Base-by-base conservation (phyloP, 1,139 yeast genomes). In the Taphrina populina region DNA sequence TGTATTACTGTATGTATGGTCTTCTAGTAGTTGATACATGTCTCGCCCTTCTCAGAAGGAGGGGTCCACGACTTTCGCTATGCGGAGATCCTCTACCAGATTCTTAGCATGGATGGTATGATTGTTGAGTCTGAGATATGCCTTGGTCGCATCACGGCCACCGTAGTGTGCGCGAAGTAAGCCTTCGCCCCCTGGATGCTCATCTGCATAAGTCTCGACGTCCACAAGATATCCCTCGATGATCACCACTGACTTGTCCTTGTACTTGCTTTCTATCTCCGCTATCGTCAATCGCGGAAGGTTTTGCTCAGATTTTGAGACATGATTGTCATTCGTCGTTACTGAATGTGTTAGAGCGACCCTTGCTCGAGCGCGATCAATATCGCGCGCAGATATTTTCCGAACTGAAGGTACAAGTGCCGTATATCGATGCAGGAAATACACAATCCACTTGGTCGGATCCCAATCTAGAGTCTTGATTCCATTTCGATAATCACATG, bases 21-120 rank as follows among this genome's bases (percentile, higher is more conserved):
- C n/a, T n/a, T n/a, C n/a, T n/a, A n/a, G n/a, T n/a, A n/a, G n/a
- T n/a, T n/a, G n/a, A n/a, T n/a, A n/a, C n/a, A n/a, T n/a, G n/a
- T n/a, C n/a, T n/a, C n/a, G n/a, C n/a, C n/a, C n/a, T n/a, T 27
- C 10, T 27, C 30, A 27, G 30, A 27, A 27, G 30, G 10, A 11
- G 30, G 10, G 8, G 30, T 27, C 20, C 7, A 17, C 19, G 17
- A 43, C 82, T 46, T 92, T 94, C 23, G 96, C 97, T 26, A 92
- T 85, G 75, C 98, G 84, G 95, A 90, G 83, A 36, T 92, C 84
- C 30, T 96, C 95, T 69, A 92, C 81, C 71, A 92, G 75, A 73
- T 92, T 92, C 73, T 92, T 96, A 44, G 96, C 98, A 62, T 98
- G 97, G 67, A 90, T 92, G 46, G 96, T 87, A 73, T 92, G 98